Base-by-base conservation (phyloP, 352 stramenopile species). In the Globisporangium apiculatum region DNA sequence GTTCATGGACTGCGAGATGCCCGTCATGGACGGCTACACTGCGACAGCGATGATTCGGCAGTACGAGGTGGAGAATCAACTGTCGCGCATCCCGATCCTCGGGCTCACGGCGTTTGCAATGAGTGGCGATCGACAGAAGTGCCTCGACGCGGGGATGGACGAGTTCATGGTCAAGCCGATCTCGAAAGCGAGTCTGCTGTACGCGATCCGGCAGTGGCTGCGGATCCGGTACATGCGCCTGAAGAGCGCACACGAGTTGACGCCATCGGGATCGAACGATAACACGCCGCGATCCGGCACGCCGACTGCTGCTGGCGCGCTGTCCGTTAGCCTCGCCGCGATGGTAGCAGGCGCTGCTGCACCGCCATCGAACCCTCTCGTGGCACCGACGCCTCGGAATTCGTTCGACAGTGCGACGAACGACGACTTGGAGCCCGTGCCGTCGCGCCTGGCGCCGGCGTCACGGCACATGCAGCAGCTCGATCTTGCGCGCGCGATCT, bases 1-100 rank as follows among this genome's bases (percentile, higher is more conserved):
- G 42, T 87, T 89, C 57, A 91, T 91, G 81, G 81, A 91, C 57
- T 89, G 79, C 53, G 81, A 91, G 57, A 91, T 91, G 81, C 81
- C 81, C 18, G 71, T 89, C 15, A 89, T 91, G 81, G 76, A 91
- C 58, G 81, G 81, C 8, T 91, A 91, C 58, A 71, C 76, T 7
- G 81, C 81, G n/a, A 87, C 81, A 0, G 67, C 65, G 42, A 57
- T 65, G 18, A 88, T 90, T 51, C 78, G 80, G 11, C 58, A 87
- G 53, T 87, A 82, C 57, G 80, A 87, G 48, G 51, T 43, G n/a
- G 76, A 87, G n/a, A 78, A 86, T 47, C 55, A 76, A 17, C 62
- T 89, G 10, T 66, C 75, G 1, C 76, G 75, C n/a, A 87, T 89
- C 14, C 79, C 79, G 40, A 67, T 89, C 53, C 67, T 89, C 4